Base-by-base conservation (phyloP, 1,284 basidiomycete genomes). In the Heterobasidion parviporum region DNA sequence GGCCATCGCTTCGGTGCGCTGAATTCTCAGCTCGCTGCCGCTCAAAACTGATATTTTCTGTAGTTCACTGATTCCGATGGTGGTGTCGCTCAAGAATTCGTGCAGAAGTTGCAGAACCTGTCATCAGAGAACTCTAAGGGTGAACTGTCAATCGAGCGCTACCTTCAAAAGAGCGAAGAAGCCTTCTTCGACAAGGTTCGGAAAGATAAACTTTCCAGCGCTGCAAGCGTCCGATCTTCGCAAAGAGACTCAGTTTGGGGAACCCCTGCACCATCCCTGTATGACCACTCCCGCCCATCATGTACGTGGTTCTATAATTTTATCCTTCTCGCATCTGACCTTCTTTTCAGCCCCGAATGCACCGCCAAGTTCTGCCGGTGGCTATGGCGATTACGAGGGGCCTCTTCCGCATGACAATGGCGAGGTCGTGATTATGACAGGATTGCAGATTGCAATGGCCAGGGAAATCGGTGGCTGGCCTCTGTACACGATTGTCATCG, bases 1-100 rank as follows among this genome's bases (percentile, higher is more conserved):
- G 73, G 91, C 92, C 9, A 92, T 93, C 67, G 88, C 87, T 59
- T 87, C 91, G 56, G 89, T 91, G 67, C 65, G 81, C 72, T 32
- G 7, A 32, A 36, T 20, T 2, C 12, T 20, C 53, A 3, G 32
- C 34, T 33, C 5, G 15, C 44, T 41, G 43, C 15, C 12, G 1
- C n/a, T 6, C 26, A 12, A 54, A 35, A 26, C 58, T 59, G 38
- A 63, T 44, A 10, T 50, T 50, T 53, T 18, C 33, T 54, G 43
- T 55, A 90, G 85, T 96, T 96, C 72, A 96, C 93, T 34, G 93
- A 95, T 70, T 79, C 89, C 1, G 91, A 95, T 68, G 93, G 93
- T 48, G 91, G 92, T 58, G 92, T 96, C 53, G 88, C 92, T 14
- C 82, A 88, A 53, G 85, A 90, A 54, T 95, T 97, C 68, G 87